Evolutionary conservation across 495 filamentous ascomycete species (phyloP).

Genomic region (Filosporella fistucella): DNA sequence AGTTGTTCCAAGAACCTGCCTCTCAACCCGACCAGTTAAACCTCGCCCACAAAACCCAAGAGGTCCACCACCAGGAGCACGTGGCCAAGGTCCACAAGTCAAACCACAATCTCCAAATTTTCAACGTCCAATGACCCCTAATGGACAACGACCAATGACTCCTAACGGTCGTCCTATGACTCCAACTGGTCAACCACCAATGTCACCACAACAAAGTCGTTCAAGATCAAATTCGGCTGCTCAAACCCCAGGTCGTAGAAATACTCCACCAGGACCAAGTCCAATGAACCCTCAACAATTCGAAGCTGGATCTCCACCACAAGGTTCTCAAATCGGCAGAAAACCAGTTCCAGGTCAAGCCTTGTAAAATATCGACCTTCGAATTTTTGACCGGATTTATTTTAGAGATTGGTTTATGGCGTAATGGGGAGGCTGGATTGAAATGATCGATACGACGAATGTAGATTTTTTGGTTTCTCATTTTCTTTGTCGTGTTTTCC

Average conservation of each 20-base stretch:
- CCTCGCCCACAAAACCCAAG: slow-evolving; percentile 58
- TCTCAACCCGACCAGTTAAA: slow-evolving; percentile 89
- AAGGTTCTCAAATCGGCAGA: slow-evolving; percentile 31
- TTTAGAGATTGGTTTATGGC: slow-evolving; percentile 13
- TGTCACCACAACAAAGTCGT: slow-evolving; percentile 7
- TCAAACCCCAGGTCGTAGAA: slow-evolving; percentile 33
- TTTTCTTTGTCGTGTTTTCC: slow-evolving; percentile 18
- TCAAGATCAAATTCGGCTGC: slow-evolving; percentile 47
- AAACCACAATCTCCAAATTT: slow-evolving; percentile 41
- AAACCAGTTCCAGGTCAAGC: slow-evolving; percentile 48
- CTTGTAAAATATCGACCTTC: slow-evolving; percentile 24
- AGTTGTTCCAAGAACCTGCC: slow-evolving; percentile 88
- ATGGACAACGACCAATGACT: slow-evolving; percentile 41
- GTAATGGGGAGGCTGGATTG: slow-evolving; percentile 23
- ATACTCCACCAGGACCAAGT: slow-evolving; percentile 54
- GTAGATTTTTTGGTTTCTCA: slow-evolving; percentile 22
- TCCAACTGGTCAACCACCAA: slow-evolving; percentile 22
- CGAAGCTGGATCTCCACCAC: slow-evolving; percentile 25
- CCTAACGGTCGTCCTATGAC: slow-evolving; percentile 37
- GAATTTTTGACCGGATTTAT: not conserved
- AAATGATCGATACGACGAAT: slow-evolving; percentile 30
- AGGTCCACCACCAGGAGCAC: slow-evolving; percentile 43
- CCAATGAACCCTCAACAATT: slow-evolving; percentile 45
- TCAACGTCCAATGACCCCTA: slow-evolving; percentile 32
- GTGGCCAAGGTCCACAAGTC: too few relatives aligned